phyloP scores from a whole-genome alignment of 768 basidiomycete species.

The Exidia glandulosa region DNA sequence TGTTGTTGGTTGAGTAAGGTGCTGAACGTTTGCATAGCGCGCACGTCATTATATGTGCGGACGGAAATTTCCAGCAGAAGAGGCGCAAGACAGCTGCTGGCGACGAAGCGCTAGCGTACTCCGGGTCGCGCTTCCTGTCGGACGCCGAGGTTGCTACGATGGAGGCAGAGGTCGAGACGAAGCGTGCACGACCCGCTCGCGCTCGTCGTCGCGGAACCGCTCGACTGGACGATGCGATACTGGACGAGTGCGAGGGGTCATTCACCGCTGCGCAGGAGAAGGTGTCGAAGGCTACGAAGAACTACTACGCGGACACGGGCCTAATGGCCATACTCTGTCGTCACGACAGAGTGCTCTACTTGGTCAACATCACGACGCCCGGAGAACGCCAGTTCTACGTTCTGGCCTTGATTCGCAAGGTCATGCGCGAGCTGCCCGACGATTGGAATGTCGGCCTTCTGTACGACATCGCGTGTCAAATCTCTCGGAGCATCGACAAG shows the following conservation, averaged over 20 bases:
- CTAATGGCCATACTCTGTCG: constrained; percentile 5
- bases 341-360: constrained; percentile 2
- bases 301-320: constrained; percentile 5
- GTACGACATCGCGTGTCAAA: constrained; percentile 25
- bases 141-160: not conserved
- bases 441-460: constrained; percentile 21
- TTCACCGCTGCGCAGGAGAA: constrained; percentile 6
- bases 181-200: too few species aligned
- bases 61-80: constrained; percentile 1
- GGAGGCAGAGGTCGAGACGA: not conserved
- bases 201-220: too few species aligned
- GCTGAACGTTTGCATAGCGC: not conserved
- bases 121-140: not conserved
- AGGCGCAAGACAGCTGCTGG: not conserved
- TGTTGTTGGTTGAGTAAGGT: not conserved
- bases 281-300: constrained; percentile 1
- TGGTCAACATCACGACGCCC: constrained; percentile 4
- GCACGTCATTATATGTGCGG: not conserved
- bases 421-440: constrained; percentile 6
- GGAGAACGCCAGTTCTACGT: constrained; percentile 7
- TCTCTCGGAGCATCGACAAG: constrained; percentile 16
- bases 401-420: not conserved
- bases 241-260: constrained; percentile 3
- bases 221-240: not conserved
- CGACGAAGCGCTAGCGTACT: not conserved